Base-by-base conservation (phyloP, 441 rosid species). In the Bocquillonia castaneifolia region DNA sequence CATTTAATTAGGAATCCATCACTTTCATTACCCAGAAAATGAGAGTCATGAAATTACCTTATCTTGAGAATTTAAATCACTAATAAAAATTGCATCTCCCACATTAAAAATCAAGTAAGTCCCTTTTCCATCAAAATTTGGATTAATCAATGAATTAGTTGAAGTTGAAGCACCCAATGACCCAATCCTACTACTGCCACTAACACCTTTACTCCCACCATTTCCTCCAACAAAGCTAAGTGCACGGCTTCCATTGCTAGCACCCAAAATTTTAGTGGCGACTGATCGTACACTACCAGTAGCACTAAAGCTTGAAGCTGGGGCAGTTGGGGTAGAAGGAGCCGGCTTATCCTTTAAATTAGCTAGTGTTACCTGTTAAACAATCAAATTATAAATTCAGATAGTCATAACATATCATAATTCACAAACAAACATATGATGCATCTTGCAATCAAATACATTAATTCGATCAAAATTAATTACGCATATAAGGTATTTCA, bases 111-210 rank as follows among this genome's bases (percentile, higher is more conserved):
- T 86, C 84, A 95, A 79, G 80, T 95, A 92, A 68, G 93, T 89
- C 73, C 99, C 99, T 81, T 89, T 95, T 62, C 98, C 97, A 68
- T 95, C 99, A 61, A 90, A 95, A 80, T 91, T 92, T 9, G 91
- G 71, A 79, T 82, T 90, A 4, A 80, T 79, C 75, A 79, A 52
- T 1, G 95, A 84, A 72, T 70, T 88, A 80, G 78, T 82, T 0
- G 88, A 86, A 78, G 80, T 88, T 18, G 95, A 85, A 68, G 85
- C 76, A 40, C 95, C 87, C 63, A 89, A 79, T 10, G 97, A 89
- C 39, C 93, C 98, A 45, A 92, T 84, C 77, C 92, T 89, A 39
- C 90, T 80, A 73, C 76, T 83, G 29, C 87, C 79, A 68, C 91
- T 83, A 69, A 76, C 59, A 77, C 73, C 80, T 83, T 86, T 92